phyloP scores from a whole-genome alignment of 2,329 filamentous ascomycete species.

The Penicillium sp. region DNA sequence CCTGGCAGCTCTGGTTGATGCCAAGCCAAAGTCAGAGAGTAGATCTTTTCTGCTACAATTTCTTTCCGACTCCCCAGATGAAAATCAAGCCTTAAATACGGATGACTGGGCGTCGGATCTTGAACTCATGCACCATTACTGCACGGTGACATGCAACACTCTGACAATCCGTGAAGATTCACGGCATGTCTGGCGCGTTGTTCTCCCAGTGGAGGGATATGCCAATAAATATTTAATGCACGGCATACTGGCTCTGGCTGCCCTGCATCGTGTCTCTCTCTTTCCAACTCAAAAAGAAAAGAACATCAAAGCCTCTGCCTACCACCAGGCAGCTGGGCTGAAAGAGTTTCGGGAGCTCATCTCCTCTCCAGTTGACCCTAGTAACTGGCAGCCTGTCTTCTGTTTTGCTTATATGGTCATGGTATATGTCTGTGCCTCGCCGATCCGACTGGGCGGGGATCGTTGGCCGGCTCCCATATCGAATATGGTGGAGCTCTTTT shows the following conservation, averaged over 20 bases:
- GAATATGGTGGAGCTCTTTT: conserved; percentile 18
- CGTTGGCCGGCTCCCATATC: conserved; percentile 18
- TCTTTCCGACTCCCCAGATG: conserved; percentile 6
- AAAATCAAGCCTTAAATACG: neutral
- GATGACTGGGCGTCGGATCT: conserved; percentile 33
- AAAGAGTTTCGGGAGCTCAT: conserved; percentile 22
- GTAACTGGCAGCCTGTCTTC: conserved; percentile 22
- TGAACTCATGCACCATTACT: conserved; percentile 45
- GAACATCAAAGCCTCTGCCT: conserved; percentile 16
- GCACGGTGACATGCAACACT: conserved; percentile 32
- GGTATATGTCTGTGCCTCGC: conserved; percentile 12
- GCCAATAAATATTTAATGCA: conserved; percentile 34
- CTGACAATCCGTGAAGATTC: conserved; percentile 17
- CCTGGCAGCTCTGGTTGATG: neutral
- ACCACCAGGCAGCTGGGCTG: conserved; percentile 17
- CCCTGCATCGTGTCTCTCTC: conserved; percentile 25
- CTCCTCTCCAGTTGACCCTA: conserved; percentile 13
- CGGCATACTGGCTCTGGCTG: conserved; percentile 32
- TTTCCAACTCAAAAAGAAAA: conserved; percentile 13
- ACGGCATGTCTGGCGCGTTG: conserved; percentile 31
- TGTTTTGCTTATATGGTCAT: conserved; percentile 21
- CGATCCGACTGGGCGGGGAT: conserved; percentile 10
- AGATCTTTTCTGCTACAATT: conserved; percentile 11
- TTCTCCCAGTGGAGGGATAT: conserved; percentile 31
- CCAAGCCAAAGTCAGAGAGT: conserved; percentile 2